Base-by-base conservation (phyloP, 192 early-diverging fungal species). In the Rhizophagus sp. region DNA sequence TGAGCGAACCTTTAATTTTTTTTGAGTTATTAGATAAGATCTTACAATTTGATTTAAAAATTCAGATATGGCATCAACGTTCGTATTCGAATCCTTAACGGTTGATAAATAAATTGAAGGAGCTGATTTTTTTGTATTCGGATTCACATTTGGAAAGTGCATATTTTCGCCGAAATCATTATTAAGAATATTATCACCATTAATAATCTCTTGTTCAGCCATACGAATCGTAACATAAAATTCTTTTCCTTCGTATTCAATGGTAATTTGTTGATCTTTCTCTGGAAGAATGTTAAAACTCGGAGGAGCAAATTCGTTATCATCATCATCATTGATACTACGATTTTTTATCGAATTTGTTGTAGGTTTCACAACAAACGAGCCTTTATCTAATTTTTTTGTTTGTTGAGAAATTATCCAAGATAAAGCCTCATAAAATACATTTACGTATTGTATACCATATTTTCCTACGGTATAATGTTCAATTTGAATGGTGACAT, bases 351-450 rank as follows among this genome's bases (percentile, higher is more conserved):
- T 2, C 44, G 11, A 12, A 47, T 47, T 47, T 47, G 44, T 47
- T 12, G 1, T 24, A 13, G 67, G 67, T 64, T 5, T 1, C 13
- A 71, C 24, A 9, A 71, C 12, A 36, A 71, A 71, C 1, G 69
- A 25, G 22, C 69, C 69, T 71, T 39, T 36, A 39, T 30, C 30
- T 22, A 71, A 36, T 30, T 39, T 36, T 39, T 71, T 71, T 19
- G 69, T 71, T 71, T 71, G 69, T 36, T 71, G 27, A 30, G n/a
- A 27, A 39, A 71, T 71, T 36, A 71, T 33, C 69, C 69, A 47
- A 47, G 44, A 47, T 47, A 47, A 47, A 47, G 44, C 44, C 44
- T 47, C 44, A 47, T 47, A 47, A 71, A 71, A 33, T 36, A 34
- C 19, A 19, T 6, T 27, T 22, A 24, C 8, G 13, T 71, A 9